A percentile compares a stretch with the other conserved stretches of the same genome.
Conservation (phyloP, 768 basidiomycete genomes). For the Calocera cornea region DNA sequence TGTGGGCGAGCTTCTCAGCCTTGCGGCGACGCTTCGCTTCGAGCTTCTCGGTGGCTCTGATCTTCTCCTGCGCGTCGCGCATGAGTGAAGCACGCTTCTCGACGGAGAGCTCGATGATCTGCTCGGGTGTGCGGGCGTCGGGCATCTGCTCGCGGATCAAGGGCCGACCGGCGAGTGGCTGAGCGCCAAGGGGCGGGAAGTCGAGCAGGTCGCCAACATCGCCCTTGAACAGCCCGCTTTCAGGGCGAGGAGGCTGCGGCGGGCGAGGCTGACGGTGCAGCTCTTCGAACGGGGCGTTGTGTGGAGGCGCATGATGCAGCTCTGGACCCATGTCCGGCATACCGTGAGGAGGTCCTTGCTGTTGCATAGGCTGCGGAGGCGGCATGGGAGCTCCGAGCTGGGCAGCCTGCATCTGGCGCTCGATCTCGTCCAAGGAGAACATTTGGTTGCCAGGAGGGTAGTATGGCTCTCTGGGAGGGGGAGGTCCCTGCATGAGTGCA, state of each 20-base stretch:
- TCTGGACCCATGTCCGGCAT: slow-evolving; percentile 12
- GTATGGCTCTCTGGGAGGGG: not conserved
- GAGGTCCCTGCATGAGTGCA: not conserved
- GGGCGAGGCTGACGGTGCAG: not conserved
- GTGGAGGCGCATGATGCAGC: slow-evolving; percentile 3
- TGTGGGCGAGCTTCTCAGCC: slow-evolving; percentile 75
- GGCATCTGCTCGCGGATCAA: not conserved
- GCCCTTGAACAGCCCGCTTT: not conserved
- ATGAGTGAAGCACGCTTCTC: slow-evolving; percentile 42
- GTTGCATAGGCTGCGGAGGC: slow-evolving; percentile 15
- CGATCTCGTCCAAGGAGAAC: slow-evolving; percentile 3
- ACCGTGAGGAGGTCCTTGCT: slow-evolving; percentile 27
- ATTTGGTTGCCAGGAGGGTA: slow-evolving; percentile 5
- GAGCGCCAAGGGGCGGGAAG: not conserved
- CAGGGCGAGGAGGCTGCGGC: not conserved
- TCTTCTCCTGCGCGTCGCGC: slow-evolving; percentile 72
- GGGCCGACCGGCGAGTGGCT: not conserved
- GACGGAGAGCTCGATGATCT: slow-evolving; percentile 3
- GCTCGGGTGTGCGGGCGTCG: slow-evolving; percentile 6
- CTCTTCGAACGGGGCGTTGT: not conserved
- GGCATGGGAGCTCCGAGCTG: slow-evolving; percentile 3
- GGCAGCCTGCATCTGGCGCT: slow-evolving; percentile 5
- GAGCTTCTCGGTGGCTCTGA: slow-evolving; percentile 79
- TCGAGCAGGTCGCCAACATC: not conserved
- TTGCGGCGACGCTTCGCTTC: slow-evolving; percentile 64